These are phyloP conservation scores for Penicillium herquei DNA, from an alignment of 495 filamentous ascomycete genomes.

Conservation along the genomic window DNA sequence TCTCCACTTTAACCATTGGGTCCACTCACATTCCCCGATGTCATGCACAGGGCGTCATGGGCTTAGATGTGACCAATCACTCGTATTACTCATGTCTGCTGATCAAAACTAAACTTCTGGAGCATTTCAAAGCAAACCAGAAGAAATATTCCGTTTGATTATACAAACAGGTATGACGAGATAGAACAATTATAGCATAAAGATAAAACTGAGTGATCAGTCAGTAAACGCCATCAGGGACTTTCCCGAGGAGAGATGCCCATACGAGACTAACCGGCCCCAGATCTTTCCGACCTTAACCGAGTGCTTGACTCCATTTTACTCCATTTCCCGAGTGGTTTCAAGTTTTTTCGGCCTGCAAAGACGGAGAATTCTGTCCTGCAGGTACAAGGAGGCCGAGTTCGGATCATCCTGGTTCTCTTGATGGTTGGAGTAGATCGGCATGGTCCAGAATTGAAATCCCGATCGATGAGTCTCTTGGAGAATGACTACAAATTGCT, in stretches of 20 bases:
- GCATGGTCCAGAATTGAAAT: neutral
- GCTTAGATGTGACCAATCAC: slow-evolving; percentile 17
- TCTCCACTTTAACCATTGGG: slow-evolving; percentile 15
- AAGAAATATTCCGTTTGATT: too few species aligned
- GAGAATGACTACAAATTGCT: neutral
- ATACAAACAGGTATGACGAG: too few species aligned
- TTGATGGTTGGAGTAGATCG: neutral
- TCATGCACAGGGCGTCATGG: slow-evolving; percentile 5
- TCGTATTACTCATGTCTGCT: neutral
- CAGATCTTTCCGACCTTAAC: slow-evolving; percentile 32
- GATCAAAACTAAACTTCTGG: neutral
- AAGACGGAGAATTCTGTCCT: neutral
- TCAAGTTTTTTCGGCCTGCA: neutral
- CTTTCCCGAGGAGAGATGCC: slow-evolving; percentile 26
- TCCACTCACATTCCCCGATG: slow-evolving; percentile 16
- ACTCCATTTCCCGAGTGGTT: slow-evolving; percentile 10
- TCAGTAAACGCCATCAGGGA: too few species aligned
- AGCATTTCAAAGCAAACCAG: neutral
- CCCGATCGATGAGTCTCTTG: neutral
- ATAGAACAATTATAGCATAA: too few species aligned
- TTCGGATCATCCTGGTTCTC: neutral
- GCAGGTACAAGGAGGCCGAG: neutral
- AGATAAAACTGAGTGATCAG: too few species aligned
- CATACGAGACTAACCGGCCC: slow-evolving; percentile 9
- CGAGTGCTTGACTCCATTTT: slow-evolving; percentile 8